A percentile compares a stretch with the other conserved stretches of the same genome.
Conservation (phyloP, 1,284 basidiomycete genomes). For the Salmacisia buchloeana region DNA sequence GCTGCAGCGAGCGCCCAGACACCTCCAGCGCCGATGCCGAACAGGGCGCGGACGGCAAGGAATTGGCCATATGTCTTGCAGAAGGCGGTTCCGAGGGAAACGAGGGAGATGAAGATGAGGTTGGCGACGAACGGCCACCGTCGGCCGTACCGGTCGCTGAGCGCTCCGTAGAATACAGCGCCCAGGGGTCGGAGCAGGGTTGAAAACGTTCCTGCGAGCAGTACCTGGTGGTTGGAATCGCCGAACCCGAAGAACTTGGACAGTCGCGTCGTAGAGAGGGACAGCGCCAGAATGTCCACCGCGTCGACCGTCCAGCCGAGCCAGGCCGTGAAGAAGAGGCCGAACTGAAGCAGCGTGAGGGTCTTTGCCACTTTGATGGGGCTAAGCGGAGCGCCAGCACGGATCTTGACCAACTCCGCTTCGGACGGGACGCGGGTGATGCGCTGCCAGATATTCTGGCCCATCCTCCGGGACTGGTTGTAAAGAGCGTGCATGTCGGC, state of each 20-base stretch:
- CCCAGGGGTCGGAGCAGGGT: constrained; percentile 82
- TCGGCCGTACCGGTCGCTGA: constrained; percentile 67
- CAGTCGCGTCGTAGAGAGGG: constrained; percentile 31
- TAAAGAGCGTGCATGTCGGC: too few relatives aligned
- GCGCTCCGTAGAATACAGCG: constrained; percentile 67
- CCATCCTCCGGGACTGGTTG: too few relatives aligned
- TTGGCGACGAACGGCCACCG: constrained; percentile 86
- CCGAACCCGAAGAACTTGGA: constrained; percentile 17
- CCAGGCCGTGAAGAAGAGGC: constrained; percentile 40
- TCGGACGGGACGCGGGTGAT: too few relatives aligned
- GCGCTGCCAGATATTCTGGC: too few relatives aligned
- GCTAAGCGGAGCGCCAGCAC: constrained; percentile 40
- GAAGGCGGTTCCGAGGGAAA: constrained; percentile 68
- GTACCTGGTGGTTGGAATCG: constrained; percentile 21
- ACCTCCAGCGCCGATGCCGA: constrained; percentile 63
- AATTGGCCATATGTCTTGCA: constrained; percentile 54
- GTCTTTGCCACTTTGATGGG: constrained; percentile 38
- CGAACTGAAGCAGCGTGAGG: constrained; percentile 30
- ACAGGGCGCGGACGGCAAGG: constrained; percentile 53
- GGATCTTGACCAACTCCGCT: constrained; percentile 30
- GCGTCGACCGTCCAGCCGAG: constrained; percentile 25
- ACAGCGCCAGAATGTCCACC: constrained; percentile 46
- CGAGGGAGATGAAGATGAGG: constrained; percentile 52
- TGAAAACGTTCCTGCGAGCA: constrained; percentile 77
- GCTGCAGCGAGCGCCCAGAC: constrained; percentile 34